Evolutionary conservation across 805 yeast species (phyloP).

Genomic region (Ogataea angusta): DNA sequence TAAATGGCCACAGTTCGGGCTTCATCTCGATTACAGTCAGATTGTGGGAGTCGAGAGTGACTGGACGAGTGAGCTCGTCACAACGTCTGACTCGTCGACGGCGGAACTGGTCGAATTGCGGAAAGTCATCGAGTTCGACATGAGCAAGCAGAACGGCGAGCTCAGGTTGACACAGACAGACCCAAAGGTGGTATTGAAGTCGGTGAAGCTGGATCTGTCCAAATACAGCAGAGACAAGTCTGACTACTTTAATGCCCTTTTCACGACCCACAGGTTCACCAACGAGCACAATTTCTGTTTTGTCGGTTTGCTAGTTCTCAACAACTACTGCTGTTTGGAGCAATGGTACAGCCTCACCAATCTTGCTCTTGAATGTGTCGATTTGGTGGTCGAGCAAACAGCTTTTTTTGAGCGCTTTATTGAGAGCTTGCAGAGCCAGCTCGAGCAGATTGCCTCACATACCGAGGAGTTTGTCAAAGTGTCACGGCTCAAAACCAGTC

Average conservation of each 20-base stretch:
- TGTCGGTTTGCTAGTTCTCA: conserved; percentile 47
- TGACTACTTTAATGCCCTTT: conserved; percentile 45
- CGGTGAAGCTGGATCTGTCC: conserved; percentile 41
- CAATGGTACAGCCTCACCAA: conserved; percentile 60
- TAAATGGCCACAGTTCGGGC: conserved; percentile 27
- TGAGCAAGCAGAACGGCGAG: conserved; percentile 30
- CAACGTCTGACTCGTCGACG: conserved; percentile 47
- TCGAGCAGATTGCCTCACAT: conserved; percentile 37
- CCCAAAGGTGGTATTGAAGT: conserved; percentile 33
- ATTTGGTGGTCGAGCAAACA: conserved; percentile 25
- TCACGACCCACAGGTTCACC: conserved; percentile 36
- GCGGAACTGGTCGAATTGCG: conserved; percentile 45
- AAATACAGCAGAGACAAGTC: conserved; percentile 56
- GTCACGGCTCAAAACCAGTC: conserved; percentile 5
- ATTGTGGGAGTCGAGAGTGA: conserved; percentile 13
- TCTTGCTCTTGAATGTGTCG: conserved; percentile 38
- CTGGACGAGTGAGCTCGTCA: conserved; percentile 28
- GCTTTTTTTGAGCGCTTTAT: conserved; percentile 34
- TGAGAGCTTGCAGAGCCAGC: conserved; percentile 33
- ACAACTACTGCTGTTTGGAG: conserved; percentile 58
- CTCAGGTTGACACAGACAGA: conserved; percentile 43
- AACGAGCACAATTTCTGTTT: conserved; percentile 57
- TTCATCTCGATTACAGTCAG: conserved; percentile 1
- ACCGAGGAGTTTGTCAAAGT: conserved; percentile 13
- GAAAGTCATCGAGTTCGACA: conserved; percentile 32